Base-by-base conservation (phyloP, 345 rosid species). In the Salix koriyanagi region DNA sequence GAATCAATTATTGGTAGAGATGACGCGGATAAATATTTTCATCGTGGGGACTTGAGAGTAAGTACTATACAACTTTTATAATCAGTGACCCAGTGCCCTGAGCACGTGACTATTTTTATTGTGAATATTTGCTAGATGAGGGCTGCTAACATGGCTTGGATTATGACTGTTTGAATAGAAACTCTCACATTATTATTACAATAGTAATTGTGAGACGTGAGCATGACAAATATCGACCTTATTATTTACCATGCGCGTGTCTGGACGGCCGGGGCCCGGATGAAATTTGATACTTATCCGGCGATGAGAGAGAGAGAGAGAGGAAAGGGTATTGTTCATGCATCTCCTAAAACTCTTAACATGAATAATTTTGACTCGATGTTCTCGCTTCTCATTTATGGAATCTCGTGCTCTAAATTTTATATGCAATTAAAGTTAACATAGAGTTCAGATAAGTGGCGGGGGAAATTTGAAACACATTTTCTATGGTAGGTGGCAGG, bases 71-170 rank as follows among this genome's bases (percentile, higher is more conserved):
- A 67, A 36, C 21, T 52, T 6, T 10, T 62, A 42, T 65, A 18
- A 39, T 54, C 62, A 72, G 71, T 79, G 70, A 37, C 23, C 34
- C 34, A 79, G 71, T 74, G 81, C 67, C 37, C 26, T 46, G 71
- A 32, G 77, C 76, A 64, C 52, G 71, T 77, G 15, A 7, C 69
- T 30, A 65, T 78, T 73, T 81, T 32, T 64, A 56, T 61, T 75
- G 65, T 62, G 73, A 78, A 54, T 61, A 68, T 48, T 41, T 21
- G 26, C 62, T 2, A 58, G 11, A n/a, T 25, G 2, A 69, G 54
- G 65, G 67, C 19, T 66, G 7, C 2, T 74, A 32, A 36, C 67
- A 74, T 25, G 70, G n/a, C 42, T 56, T 32, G 48, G 26, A 41
- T 39, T 26, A n/a, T 15, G 65, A 70, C 14, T 15, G 26, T 67